Evolutionary conservation across 768 basidiomycete species (phyloP), one percentile per base, ranked within the genome.

Genomic region (Postia placenta): DNA sequence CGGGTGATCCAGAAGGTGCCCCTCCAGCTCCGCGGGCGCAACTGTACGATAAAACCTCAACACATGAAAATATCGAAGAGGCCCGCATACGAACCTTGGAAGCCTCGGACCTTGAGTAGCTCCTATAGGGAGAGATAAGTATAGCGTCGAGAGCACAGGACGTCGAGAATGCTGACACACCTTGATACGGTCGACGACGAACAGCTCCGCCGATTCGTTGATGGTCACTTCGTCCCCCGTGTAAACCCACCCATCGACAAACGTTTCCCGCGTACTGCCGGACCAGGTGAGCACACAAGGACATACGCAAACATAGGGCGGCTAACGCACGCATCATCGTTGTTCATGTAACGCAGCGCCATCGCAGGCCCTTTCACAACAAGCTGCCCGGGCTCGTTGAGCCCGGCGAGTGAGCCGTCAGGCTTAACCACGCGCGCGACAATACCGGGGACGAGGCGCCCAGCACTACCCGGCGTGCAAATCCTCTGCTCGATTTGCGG

Each of bases 1-100:
- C 0, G 73, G 64, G 53, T 85, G 80, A 38, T 69, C 73, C 22
- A 84, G 61, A 15, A 84, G 57, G 50, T 80, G 81, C 17, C 77
- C 85, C 56, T 86, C 85, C 6, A 86, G 68, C 53, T 85, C 84
- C 3, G 85, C 83, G 2, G 85, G 85, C 0, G 85, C 82, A 1
- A 87, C 85, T 56, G 30, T 27, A 28, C 26, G 17, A 39, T 33
- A n/a, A 23, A 33, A 33, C 30, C 30, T 33, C 15, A 33, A 15
- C 20, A 17, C 38, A 17, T 39, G 30, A 33, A n/a, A n/a, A n/a
- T 15, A 33, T 33, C 6, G 38, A 39, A 20, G 38, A 6, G 38
- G 19, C 38, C 11, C 11, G 9, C 11, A 11, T 23, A 25, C 47
- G 5, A 30, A 57, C 59, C 59, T 59, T 87, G 85, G 60, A 82